phyloP scores from a whole-genome alignment of 2,329 filamentous ascomycete species.

The Zasmidium cellare region DNA sequence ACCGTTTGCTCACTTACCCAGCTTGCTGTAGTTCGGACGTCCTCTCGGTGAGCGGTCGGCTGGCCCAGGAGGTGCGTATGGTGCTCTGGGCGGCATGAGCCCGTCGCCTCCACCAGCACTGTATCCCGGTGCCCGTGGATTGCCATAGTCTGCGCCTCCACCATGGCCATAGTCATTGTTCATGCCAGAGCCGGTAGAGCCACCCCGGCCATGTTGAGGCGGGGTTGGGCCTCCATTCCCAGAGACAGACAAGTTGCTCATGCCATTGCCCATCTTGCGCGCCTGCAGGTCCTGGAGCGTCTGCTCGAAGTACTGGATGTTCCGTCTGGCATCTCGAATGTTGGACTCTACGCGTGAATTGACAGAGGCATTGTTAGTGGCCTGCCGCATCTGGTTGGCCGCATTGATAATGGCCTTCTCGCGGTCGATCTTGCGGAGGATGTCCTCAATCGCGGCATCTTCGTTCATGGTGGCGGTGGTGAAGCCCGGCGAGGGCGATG shows the following conservation, averaged over 20 bases:
- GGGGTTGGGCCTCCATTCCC: slow-evolving; percentile 42
- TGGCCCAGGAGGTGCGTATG: slow-evolving; percentile 73
- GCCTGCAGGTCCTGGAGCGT: slow-evolving; percentile 85
- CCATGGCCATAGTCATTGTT: slow-evolving; percentile 47
- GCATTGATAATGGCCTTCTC: slow-evolving; percentile 94
- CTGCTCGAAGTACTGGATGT: slow-evolving; percentile 94
- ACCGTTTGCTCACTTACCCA: slow-evolving; percentile 63
- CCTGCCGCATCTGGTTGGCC: slow-evolving; percentile 91
- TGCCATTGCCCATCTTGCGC: slow-evolving; percentile 68
- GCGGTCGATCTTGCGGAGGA: slow-evolving; percentile 95
- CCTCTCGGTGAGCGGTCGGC: slow-evolving; percentile 68
- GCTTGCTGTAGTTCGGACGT: slow-evolving; percentile 90
- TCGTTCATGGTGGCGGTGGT: slow-evolving; percentile 54
- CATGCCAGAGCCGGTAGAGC: slow-evolving; percentile 53
- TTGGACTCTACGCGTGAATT: slow-evolving; percentile 88
- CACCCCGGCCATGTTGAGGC: slow-evolving; percentile 34
- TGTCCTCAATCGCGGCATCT: slow-evolving; percentile 70
- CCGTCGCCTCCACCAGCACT: slow-evolving; percentile 66
- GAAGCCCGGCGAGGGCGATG: slow-evolving; percentile 16
- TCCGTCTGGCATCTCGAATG: slow-evolving; percentile 88
- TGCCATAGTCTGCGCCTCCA: slow-evolving; percentile 63
- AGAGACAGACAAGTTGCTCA: slow-evolving; percentile 67
- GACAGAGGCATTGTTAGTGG: slow-evolving; percentile 90
- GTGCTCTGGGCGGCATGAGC: slow-evolving; percentile 77
- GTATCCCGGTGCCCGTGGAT: slow-evolving; percentile 53